These are phyloP conservation scores for Stenocarpella maydis DNA, from an alignment of 2,329 filamentous ascomycete genomes.

Conservation along the genomic window DNA sequence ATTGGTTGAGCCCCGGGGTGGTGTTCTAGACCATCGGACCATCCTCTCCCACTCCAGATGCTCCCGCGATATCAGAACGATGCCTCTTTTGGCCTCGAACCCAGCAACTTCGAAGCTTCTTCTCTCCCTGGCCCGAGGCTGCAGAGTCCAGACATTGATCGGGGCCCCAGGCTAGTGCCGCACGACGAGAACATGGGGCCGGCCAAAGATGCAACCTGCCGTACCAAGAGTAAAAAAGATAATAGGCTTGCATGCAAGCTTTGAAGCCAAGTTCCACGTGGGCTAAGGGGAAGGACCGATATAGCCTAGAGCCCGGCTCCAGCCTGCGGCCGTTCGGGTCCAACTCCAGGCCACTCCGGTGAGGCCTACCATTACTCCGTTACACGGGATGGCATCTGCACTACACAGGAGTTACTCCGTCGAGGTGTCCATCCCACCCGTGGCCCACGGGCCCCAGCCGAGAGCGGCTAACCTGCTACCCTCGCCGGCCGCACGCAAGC, in stretches of 20 bases:
- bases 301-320: background rate
- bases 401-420: too few relatives aligned
- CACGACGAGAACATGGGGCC: background rate
- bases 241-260: background rate
- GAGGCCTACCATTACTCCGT: background rate
- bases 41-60: background rate
- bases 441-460: conserved; percentile 1
- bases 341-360: conserved; percentile 12
- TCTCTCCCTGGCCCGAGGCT: background rate
- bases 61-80: background rate
- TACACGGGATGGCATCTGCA: too few relatives aligned
- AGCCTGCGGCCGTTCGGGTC: conserved; percentile 11
- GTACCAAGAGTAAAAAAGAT: background rate
- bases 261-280: background rate
- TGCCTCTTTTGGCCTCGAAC: background rate
- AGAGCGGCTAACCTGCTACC: too few relatives aligned
- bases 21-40: conserved; percentile 20
- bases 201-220: conserved; percentile 18
- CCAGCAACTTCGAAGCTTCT: conserved; percentile 6
- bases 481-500: too few relatives aligned
- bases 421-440: too few relatives aligned
- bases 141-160: background rate
- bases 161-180: background rate
- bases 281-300: conserved; percentile 22
- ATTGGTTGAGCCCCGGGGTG: background rate